Percentiles rank a stretch among this genome's conserved stretches.
Conservation (phyloP, 805 yeast genomes). For the Metschnikowia chrysomelidarum region DNA sequence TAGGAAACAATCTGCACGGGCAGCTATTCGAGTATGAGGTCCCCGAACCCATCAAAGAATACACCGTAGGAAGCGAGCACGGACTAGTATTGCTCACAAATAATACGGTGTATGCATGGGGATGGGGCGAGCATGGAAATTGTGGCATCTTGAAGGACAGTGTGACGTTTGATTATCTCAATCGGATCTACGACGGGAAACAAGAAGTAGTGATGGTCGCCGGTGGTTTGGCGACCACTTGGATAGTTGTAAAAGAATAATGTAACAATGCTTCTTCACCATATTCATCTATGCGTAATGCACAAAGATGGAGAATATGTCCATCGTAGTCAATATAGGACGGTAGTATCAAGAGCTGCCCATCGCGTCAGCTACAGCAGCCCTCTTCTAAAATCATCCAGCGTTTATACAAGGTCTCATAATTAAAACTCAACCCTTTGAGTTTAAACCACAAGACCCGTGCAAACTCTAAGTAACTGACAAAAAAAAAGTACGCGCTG, state of each 20-base stretch:
- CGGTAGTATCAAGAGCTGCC: slow-evolving; percentile 50
- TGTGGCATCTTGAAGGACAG: slow-evolving; percentile 52
- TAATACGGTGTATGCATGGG: slow-evolving; percentile 69
- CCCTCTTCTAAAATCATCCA: slow-evolving; percentile 21
- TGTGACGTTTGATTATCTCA: slow-evolving; percentile 39
- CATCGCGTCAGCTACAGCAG: slow-evolving; percentile 12
- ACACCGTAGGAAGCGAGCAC: slow-evolving; percentile 83
- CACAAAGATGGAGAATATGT: slow-evolving; percentile 82
- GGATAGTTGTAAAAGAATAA: slow-evolving; percentile 44
- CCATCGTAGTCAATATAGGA: slow-evolving; percentile 63
- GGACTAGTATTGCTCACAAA: slow-evolving; percentile 47
- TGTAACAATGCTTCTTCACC: slow-evolving; percentile 78
- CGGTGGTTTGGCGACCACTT: slow-evolving; percentile 70
- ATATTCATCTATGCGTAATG: slow-evolving; percentile 60
- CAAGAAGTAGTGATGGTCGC: slow-evolving; percentile 32
- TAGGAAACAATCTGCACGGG: slow-evolving; percentile 77
- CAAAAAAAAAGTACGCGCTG: not conserved
- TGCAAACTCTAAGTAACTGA: not conserved
- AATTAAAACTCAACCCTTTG: slow-evolving; percentile 18
- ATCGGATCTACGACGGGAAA: slow-evolving; percentile 27
- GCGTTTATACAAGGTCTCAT: slow-evolving; percentile 6
- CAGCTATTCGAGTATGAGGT: slow-evolving; percentile 46
- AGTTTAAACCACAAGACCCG: slow-evolving; percentile 10
- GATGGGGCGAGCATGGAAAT: slow-evolving; percentile 99
- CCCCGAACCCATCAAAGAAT: slow-evolving; percentile 14